phyloP scores from a whole-genome alignment of 805 yeast genomes.

The Alloascoidea africana region DNA sequence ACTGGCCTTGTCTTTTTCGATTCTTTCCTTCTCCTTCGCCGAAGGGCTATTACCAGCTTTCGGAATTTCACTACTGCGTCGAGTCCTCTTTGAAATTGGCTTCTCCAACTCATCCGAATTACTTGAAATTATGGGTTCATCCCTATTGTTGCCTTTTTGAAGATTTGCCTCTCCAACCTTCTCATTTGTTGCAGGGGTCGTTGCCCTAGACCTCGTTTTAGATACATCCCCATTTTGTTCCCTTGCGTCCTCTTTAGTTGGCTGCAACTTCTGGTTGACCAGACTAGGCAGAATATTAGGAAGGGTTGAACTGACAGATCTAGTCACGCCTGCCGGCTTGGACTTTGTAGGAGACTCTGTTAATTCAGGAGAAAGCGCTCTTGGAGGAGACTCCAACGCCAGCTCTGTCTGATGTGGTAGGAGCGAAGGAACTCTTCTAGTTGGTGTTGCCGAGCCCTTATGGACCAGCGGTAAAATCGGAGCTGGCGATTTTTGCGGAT shows the following conservation, averaged over 20 bases:
- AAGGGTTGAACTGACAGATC: too few relatives aligned
- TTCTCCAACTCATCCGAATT: slow-evolving; percentile 1
- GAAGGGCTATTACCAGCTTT: neutral
- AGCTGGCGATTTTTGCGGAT: slow-evolving; percentile 1
- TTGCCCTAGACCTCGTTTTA: too few relatives aligned
- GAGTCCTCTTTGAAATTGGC: neutral
- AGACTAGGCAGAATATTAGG: too few relatives aligned
- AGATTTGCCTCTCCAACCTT: neutral
- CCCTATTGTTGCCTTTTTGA: neutral
- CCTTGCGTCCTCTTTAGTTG: neutral
- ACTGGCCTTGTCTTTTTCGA: neutral
- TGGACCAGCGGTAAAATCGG: neutral
- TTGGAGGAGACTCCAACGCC: neutral
- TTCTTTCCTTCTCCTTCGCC: neutral
- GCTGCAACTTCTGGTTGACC: too few relatives aligned
- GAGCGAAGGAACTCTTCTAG: neutral
- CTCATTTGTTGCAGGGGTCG: too few relatives aligned
- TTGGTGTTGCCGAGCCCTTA: neutral
- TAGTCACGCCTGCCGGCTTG: neutral
- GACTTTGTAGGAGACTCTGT: neutral
- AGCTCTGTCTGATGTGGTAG: neutral
- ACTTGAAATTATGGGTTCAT: neutral
- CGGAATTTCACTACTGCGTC: neutral
- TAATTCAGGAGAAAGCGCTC: neutral
- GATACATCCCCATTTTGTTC: too few relatives aligned